phyloP scores from a whole-genome alignment of 495 filamentous ascomycete species.

The Aspergillus egyptiacus region DNA sequence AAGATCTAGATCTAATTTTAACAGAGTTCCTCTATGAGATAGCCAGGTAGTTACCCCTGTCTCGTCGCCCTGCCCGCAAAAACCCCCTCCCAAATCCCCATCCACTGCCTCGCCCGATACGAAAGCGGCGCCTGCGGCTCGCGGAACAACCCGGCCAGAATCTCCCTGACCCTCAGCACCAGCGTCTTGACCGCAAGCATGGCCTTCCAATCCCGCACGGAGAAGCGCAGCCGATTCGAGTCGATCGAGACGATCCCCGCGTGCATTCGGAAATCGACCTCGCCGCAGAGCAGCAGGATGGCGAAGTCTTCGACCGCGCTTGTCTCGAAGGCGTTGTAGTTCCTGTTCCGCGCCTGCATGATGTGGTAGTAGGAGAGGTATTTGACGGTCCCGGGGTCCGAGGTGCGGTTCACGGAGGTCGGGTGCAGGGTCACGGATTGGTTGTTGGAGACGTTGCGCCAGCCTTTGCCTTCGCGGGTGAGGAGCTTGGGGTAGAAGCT shows the following conservation, averaged over 20 bases:
- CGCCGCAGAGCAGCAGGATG: constrained; percentile 78
- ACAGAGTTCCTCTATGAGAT: too few species aligned
- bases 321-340: constrained; percentile 85
- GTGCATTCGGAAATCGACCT: constrained; percentile 80
- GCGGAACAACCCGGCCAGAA: constrained; percentile 64
- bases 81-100: constrained; percentile 58
- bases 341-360: constrained; percentile 78
- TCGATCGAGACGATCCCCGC: constrained; percentile 81
- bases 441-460: constrained; percentile 86
- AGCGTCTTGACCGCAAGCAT: constrained; percentile 80
- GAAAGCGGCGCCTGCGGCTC: constrained; percentile 62
- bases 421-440: constrained; percentile 80
- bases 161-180: constrained; percentile 59
- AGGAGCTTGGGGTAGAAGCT: constrained; percentile 94
- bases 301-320: constrained; percentile 75
- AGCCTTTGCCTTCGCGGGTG: constrained; percentile 78
- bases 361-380: constrained; percentile 94
- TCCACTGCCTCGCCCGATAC: constrained; percentile 65
- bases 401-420: constrained; percentile 74
- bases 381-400: constrained; percentile 48
- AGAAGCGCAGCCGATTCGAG: constrained; percentile 80
- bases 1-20: too few species aligned
- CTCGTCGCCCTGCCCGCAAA: constrained; percentile 12
- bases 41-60: background rate
- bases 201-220: constrained; percentile 82